Conservation (phyloP, 139 green algal genomes). For the Volvox africanus region DNA sequence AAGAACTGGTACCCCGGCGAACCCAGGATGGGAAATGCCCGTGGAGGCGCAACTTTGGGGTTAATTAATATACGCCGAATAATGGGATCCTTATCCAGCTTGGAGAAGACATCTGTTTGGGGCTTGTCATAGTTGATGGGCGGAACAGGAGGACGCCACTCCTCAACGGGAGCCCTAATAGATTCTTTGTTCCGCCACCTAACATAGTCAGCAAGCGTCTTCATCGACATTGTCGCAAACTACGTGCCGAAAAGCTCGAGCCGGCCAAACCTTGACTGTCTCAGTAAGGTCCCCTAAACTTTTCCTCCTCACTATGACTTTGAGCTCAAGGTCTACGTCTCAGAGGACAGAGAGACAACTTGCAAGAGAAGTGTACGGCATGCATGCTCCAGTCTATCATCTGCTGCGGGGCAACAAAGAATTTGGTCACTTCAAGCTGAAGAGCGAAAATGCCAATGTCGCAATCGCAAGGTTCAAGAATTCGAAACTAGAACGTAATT, state of each 20-base stretch:
- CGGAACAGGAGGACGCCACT: slow-evolving; percentile 58
- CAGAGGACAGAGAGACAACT: too few relatives aligned
- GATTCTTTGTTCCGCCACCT: slow-evolving; percentile 45
- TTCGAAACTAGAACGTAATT: too few relatives aligned
- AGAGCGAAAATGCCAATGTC: too few relatives aligned
- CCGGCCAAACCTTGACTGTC: too few relatives aligned
- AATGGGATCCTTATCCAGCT: slow-evolving; percentile 62
- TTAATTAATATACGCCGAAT: slow-evolving; percentile 59
- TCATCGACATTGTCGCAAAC: slow-evolving; percentile 49
- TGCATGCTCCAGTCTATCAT: too few relatives aligned
- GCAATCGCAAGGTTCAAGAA: too few relatives aligned
- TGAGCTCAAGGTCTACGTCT: too few relatives aligned
- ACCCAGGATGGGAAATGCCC: slow-evolving; percentile 53
- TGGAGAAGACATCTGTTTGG: slow-evolving; percentile 50
- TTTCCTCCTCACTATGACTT: too few relatives aligned
- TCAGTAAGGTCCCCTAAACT: too few relatives aligned
- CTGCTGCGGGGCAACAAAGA: too few relatives aligned
- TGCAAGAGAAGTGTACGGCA: too few relatives aligned
- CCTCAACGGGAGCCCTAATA: slow-evolving; percentile 2
- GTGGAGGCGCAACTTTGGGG: slow-evolving; percentile 46
- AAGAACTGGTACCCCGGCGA: slow-evolving; percentile 63
- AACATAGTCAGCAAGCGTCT: slow-evolving; percentile 64
- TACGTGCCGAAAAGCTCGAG: neutral
- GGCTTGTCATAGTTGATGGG: slow-evolving; percentile 62
- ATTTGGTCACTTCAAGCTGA: too few relatives aligned